Conservation (phyloP, 75 land plant genomes). For the Chamaecyparis obtusa region DNA sequence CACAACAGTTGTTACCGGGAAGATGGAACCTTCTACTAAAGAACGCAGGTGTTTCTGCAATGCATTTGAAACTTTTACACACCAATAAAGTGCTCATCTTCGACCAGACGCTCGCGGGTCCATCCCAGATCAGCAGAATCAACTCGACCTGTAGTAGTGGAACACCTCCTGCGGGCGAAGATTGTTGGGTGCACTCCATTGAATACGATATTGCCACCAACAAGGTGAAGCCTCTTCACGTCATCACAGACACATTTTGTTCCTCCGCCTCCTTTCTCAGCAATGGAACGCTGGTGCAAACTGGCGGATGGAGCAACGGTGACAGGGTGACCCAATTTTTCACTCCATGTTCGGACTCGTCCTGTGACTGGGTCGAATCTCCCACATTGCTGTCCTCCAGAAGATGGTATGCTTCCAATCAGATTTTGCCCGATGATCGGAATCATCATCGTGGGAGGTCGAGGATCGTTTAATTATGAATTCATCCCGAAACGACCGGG, state of each 20-base stretch:
- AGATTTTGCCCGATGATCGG: slow-evolving; percentile 42
- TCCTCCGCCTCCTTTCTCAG: slow-evolving; percentile 25
- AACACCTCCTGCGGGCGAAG: not conserved
- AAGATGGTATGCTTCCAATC: slow-evolving; percentile 48
- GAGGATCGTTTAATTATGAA: slow-evolving; percentile 34
- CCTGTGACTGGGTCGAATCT: slow-evolving; percentile 46
- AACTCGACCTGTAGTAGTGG: not conserved
- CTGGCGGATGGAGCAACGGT: slow-evolving; percentile 53
- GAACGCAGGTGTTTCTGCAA: slow-evolving; percentile 55
- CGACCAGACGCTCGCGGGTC: slow-evolving; percentile 51
- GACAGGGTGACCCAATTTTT: slow-evolving; percentile 28
- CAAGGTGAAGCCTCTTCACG: not conserved
- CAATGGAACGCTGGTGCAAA: slow-evolving; percentile 37
- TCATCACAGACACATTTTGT: slow-evolving; percentile 36
- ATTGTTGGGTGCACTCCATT: slow-evolving; percentile 38
- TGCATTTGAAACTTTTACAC: slow-evolving; percentile 60
- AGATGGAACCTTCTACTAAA: slow-evolving; percentile 38
- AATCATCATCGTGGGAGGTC: slow-evolving; percentile 54
- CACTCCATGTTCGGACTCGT: slow-evolving; percentile 22
- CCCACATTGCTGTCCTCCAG: slow-evolving; percentile 13
- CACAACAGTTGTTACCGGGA: not conserved
- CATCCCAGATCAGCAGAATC: slow-evolving; percentile 12
- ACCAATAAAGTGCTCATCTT: slow-evolving; percentile 50
- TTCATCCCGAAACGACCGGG: slow-evolving; percentile 25
- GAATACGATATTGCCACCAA: slow-evolving; percentile 22